phyloP scores from a whole-genome alignment of 2,329 filamentous ascomycete species.

The Erysiphe neolycopersici region DNA sequence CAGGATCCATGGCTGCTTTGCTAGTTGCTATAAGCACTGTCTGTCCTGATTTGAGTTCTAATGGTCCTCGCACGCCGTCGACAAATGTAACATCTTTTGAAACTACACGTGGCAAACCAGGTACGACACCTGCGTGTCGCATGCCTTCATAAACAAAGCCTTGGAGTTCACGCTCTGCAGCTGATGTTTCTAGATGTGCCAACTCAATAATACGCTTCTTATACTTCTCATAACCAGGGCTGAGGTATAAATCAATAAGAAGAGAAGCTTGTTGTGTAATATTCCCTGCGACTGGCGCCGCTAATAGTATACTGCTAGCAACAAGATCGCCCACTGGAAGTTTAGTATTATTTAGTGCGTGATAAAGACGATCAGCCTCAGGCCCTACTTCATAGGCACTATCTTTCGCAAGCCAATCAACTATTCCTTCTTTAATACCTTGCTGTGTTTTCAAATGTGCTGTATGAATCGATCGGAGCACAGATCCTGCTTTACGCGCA shows the following conservation, averaged over 20 bases:
- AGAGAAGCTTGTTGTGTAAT: conserved; percentile 25
- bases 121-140: conserved; percentile 23
- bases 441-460: conserved; percentile 20
- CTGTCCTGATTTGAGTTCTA: conserved; percentile 19
- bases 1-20: conserved; percentile 17
- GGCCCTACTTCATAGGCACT: conserved; percentile 21
- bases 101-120: conserved; percentile 24
- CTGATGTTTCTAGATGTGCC: conserved; percentile 18
- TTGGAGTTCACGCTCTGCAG: conserved; percentile 20
- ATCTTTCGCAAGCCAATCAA: conserved; percentile 22
- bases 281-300: conserved; percentile 22
- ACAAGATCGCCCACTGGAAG: conserved; percentile 21
- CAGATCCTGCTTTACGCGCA: conserved; percentile 16
- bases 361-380: conserved; percentile 24
- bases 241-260: conserved; percentile 25
- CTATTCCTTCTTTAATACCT: conserved; percentile 17
- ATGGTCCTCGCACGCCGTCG: conserved; percentile 21
- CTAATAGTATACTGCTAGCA: conserved; percentile 22
- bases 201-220: conserved; percentile 24
- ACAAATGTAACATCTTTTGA: conserved; percentile 17
- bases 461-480: conserved; percentile 17
- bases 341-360: conserved; percentile 20
- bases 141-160: conserved; percentile 28
- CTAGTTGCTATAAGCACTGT: conserved; percentile 19
- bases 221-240: conserved; percentile 21